These are phyloP conservation scores for Allomyces javanicus DNA, from an alignment of 192 early-diverging fungal species.

Conservation along the genomic window DNA sequence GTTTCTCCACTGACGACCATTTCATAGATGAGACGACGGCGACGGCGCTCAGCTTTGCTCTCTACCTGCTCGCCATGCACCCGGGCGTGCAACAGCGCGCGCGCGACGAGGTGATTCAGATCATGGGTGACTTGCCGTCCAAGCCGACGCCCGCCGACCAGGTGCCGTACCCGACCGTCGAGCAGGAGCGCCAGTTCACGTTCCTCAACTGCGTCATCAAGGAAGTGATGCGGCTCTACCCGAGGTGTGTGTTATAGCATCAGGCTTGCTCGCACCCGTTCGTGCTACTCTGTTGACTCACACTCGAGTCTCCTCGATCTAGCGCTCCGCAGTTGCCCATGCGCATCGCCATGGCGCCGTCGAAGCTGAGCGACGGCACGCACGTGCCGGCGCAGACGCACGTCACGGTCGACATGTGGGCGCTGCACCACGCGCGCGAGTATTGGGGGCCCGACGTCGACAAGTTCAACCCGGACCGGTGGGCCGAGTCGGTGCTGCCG, in stretches of 20 bases:
- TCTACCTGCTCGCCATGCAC: slow-evolving; percentile 19
- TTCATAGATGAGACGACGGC: slow-evolving; percentile 29
- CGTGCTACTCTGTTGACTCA: too few relatives aligned
- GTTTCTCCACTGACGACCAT: too few relatives aligned
- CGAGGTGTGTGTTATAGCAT: slow-evolving; percentile 7
- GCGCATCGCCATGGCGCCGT: too few relatives aligned
- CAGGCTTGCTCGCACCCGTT: neutral
- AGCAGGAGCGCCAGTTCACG: neutral
- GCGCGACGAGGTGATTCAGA: neutral
- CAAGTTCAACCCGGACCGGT: slow-evolving; percentile 23
- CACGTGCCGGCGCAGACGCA: slow-evolving; percentile 16
- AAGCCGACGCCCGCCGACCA: neutral
- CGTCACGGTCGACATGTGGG: slow-evolving; percentile 19
- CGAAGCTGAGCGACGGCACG: slow-evolving; percentile 7
- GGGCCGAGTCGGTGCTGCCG: slow-evolving; percentile 9
- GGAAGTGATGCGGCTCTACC: neutral
- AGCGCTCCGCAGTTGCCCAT: too few relatives aligned
- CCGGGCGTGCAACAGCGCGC: slow-evolving; percentile 12
- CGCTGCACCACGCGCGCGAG: slow-evolving; percentile 23
- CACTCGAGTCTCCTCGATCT: too few relatives aligned
- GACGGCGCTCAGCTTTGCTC: slow-evolving; percentile 25
- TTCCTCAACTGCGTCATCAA: neutral
- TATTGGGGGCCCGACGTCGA: slow-evolving; percentile 19
- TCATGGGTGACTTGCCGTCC: neutral
- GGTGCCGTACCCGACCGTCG: neutral